Base-by-base conservation (phyloP, 495 filamentous ascomycete genomes). In the Penicillium simplicissimum region DNA sequence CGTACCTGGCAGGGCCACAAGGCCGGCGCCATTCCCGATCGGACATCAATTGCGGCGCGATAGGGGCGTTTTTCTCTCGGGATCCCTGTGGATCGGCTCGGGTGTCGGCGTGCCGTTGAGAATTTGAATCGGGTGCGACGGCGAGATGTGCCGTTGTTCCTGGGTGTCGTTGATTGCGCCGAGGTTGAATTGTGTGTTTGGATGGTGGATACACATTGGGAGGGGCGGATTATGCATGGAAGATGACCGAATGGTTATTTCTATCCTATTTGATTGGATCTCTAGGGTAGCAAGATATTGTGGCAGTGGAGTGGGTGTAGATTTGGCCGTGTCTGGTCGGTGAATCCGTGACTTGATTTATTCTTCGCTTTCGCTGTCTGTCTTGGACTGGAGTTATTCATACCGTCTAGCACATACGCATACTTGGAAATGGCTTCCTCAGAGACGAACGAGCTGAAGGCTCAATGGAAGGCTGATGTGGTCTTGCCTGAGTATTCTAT, bases 401-500 rank as follows among this genome's bases (percentile, higher is more conserved):
- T 49, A 31, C 3, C 21, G 17, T 45, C 8, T 28, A 3, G 11
- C 7, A 49, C 8, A 31, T 2, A 19, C 14, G 28, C 28, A 31
- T 4, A 7, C 28, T 28, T 14, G 10, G 31, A 10, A n/a, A 68
- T 68, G 66, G n/a, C 59, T 2, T 11, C 40, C 49, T 42, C 63
- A 52, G 64, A 67, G 48, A 58, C 59, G 15, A 62, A 56, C 52
- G 64, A 67, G 52, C 60, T 60, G 0, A 56, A 68, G 58, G 54
- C 65, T 40, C 58, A 67, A 55, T 65, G 65, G 57, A 35, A 59
- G 57, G 36, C 58, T 19, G 47, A 62, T 34, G 15, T 51, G 10
- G 67, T 58, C 25, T 15, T 74, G 60, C 59, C 56, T 34, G 53
- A 68, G 65, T 81, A 70, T 53, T 71, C 77, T 4, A n/a, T 72